Base-by-base conservation (phyloP, 129 eudicot genomes). In the Ambrosia artemisiifolia region DNA sequence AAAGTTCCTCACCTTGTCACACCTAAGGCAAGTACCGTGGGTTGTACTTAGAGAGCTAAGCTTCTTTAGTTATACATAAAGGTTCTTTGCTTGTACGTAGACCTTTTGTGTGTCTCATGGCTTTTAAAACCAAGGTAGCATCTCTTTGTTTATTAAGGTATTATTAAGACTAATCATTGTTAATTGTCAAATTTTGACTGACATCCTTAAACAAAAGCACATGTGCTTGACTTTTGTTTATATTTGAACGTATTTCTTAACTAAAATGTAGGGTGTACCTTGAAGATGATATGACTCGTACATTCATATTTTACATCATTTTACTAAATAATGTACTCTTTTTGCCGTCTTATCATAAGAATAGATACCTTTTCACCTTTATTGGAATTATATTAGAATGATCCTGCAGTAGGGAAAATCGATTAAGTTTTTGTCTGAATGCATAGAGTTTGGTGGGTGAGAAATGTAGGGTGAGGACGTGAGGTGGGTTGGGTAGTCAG, bases 301-400 rank as follows among this genome's bases (percentile, higher is more conserved):
- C 61, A 28, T 50, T 68, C 32, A 32, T 68, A 32, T 30, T 47
- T 32, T 68, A 48, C 30, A 30, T 34, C 46, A n/a, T 30, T 28
- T 68, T 49, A n/a, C 32, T 34, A 47, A 47, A 68, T 68, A 68
- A 48, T 68, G 62, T 55, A 24, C 36, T 49, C 11, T 36, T 16
- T 68, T 68, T 48, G n/a, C 32, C 73, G 32, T n/a, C 36, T 68
- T 44, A 47, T 43, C 18, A 20, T 49, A 48, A 68, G 46, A n/a
- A 48, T 68, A 68, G 73, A 44, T 33, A 17, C 3, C 1, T 17
- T 62, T 47, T 44, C 47, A 24, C 20, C 28, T 56, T 24, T 33
- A 11, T 67, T 68, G 46, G 24, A 49, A 60, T 48, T 35, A 42
- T 67, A 35, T 7, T 19, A 20, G 49, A 71, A 55, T 12, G 19